These are phyloP conservation scores for Omphalotus guepiniiformis DNA, from an alignment of 768 basidiomycete species.

Conservation along the genomic window DNA sequence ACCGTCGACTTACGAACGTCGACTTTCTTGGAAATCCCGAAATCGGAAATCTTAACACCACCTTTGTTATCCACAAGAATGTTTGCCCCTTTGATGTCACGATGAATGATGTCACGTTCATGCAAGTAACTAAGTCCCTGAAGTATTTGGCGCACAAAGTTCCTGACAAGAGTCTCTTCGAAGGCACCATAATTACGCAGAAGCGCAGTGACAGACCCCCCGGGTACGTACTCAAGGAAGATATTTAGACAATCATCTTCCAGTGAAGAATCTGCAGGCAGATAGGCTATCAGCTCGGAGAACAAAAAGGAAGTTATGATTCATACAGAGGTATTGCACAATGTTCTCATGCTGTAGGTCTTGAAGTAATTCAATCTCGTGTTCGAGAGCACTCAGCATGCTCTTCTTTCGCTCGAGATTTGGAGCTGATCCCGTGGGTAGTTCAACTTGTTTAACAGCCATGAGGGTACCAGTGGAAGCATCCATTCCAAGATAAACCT, in stretches of 20 bases:
- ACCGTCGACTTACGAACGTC: constrained; percentile 74
- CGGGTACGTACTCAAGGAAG: constrained; percentile 95
- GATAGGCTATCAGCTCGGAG: neutral
- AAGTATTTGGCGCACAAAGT: constrained; percentile 90
- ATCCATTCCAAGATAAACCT: constrained; percentile 95
- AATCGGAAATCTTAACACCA: constrained; percentile 95
- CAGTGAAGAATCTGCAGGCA: constrained; percentile 75
- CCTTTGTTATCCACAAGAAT: constrained; percentile 98
- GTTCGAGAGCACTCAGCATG: constrained; percentile 89
- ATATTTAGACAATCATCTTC: constrained; percentile 92
- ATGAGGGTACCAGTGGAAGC: constrained; percentile 85
- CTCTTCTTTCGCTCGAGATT: constrained; percentile 92
- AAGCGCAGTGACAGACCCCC: constrained; percentile 88
- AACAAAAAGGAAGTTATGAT: neutral
- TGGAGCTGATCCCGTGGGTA: constrained; percentile 75
- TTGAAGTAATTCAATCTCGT: constrained; percentile 91
- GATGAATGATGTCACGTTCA: constrained; percentile 91
- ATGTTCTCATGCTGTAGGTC: constrained; percentile 94
- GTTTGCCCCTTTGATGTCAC: constrained; percentile 98
- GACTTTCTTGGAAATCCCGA: constrained; percentile 96
- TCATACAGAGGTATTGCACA: constrained; percentile 94
- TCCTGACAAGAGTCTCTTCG: constrained; percentile 87
- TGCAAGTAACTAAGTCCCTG: constrained; percentile 88
- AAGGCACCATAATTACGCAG: constrained; percentile 91
- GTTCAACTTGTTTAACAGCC: constrained; percentile 97